phyloP scores from a whole-genome alignment of 306 rosid species.

The Acacia confusa region DNA sequence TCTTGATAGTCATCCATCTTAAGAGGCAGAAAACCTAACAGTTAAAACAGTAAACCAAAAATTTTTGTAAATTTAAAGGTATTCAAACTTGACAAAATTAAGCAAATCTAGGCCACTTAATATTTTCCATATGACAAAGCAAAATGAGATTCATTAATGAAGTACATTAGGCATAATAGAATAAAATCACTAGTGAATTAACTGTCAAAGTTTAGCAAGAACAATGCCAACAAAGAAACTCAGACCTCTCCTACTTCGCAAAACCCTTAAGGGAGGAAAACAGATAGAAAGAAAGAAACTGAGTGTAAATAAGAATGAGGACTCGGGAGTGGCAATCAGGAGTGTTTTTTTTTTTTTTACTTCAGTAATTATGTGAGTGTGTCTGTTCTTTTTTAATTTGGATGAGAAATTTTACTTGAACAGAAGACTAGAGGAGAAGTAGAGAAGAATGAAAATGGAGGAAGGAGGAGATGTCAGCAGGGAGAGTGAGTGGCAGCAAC shows the following conservation, averaged over 20 bases:
- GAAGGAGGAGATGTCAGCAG: neutral
- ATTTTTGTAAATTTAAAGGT: neutral
- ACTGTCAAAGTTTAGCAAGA: neutral
- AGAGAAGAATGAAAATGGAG: neutral
- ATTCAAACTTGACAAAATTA: neutral
- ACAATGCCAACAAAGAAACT: neutral
- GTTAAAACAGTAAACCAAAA: neutral
- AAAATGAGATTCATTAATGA: neutral
- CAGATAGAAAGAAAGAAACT: neutral
- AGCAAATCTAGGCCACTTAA: neutral
- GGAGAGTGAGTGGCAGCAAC: neutral
- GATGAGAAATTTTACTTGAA: neutral
- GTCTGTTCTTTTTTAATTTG: neutral
- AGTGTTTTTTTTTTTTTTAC: neutral
- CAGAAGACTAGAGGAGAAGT: neutral
- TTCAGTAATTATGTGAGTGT: neutral
- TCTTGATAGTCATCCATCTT: conserved; percentile 86
- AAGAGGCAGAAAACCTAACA: conserved; percentile 1
- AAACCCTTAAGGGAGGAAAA: neutral
- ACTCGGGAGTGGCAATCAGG: neutral
- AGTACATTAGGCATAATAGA: neutral
- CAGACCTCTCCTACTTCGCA: neutral
- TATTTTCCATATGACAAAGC: neutral
- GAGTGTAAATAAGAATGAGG: neutral
- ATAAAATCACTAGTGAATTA: neutral